Base-by-base conservation (phyloP, 495 filamentous ascomycete genomes). In the Hyaloscypha bicolor region DNA sequence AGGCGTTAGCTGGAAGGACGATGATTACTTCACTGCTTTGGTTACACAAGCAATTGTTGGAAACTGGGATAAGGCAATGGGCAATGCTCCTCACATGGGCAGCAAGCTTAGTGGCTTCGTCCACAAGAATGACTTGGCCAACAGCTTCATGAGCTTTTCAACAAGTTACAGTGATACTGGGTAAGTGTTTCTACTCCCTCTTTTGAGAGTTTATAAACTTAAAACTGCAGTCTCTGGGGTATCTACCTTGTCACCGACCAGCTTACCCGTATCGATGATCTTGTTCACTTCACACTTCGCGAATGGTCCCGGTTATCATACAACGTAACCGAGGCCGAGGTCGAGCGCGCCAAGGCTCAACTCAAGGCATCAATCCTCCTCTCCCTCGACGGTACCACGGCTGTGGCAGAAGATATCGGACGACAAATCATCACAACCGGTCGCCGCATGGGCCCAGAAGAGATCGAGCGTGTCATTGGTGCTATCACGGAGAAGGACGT, bases 71-170 rank as follows among this genome's bases (percentile, higher is more conserved):
- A 93, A 93, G 80, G 91, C 95, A 62, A 96, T 98, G 90, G 96
- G 96, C 77, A 96, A 93, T 81, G 93, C 94, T 56, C 86, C 93
- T 60, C 94, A 97, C 84, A 88, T 97, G 69, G 96, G 95, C 70
- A 96, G 92, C 92, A 97, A 94, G 86, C 91, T 99, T 75, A 96
- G 93, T 86, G 87, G 88, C 65, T 90, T 95, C 71, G 89, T 99
- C 65, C 89, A 94, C 86, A 85, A 97, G 82, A 86, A 98, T 81
- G 88, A 93, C 75, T 87, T 99, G 60, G 94, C 94, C 75, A 99
- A 95, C 83, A 96, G 93, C 86, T 98, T 97, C 88, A 99, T 99
- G 95, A 94, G 91, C 87, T 99, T 99, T 83, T 97, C 93, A 73
- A 99, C 95, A 56, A 97, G 93, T 84, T 99, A 99, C 82, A 97